Evolutionary conservation across 2,329 filamentous ascomycete genomes (phyloP).

Genomic region (Thielaviopsis ethacetica): DNA sequence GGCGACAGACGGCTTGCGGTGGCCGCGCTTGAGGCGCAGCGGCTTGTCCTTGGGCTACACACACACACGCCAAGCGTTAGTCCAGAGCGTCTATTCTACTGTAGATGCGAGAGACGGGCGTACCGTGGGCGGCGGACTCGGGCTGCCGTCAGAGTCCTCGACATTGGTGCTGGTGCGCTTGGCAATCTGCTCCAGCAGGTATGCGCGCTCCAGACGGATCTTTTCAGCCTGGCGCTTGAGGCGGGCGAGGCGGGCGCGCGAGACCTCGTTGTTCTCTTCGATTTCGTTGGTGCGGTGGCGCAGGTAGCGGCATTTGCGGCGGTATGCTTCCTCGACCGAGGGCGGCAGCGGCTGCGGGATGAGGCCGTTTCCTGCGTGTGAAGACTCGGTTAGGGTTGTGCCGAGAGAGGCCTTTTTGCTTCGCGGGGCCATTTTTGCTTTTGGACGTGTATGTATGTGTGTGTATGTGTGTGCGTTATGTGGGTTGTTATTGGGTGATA

Average conservation of each 20-base stretch:
- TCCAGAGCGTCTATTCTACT: conserved; percentile 11
- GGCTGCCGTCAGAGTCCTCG: conserved; percentile 64
- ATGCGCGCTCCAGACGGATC: conserved; percentile 71
- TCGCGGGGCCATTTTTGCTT: conserved; percentile 10
- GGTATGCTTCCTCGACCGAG: conserved; percentile 89
- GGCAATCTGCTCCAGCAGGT: conserved; percentile 55
- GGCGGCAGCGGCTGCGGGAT: conserved; percentile 54
- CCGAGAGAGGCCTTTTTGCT: conserved; percentile 3
- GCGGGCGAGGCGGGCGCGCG: conserved; percentile 60
- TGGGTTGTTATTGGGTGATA: neutral
- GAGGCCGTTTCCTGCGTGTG: conserved; percentile 21
- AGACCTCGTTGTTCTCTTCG: conserved; percentile 77
- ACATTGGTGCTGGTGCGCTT: conserved; percentile 60
- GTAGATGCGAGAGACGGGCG: conserved; percentile 18
- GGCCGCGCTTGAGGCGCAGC: conserved; percentile 55
- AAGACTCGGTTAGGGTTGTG: conserved; percentile 4
- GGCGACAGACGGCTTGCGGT: conserved; percentile 41
- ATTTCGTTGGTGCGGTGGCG: conserved; percentile 85
- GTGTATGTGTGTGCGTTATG: neutral
- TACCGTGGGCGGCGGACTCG: conserved; percentile 66
- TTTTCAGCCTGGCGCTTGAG: conserved; percentile 80
- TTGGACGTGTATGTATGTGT: neutral
- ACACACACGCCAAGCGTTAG: conserved; percentile 8
- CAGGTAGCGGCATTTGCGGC: conserved; percentile 87
- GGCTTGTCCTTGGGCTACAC: conserved; percentile 61